Percentiles rank a stretch among this genome's conserved stretches.
These are phyloP conservation scores for Dillenia turbinata DNA, from an alignment of 164 flowering plant species.

Conservation along the genomic window DNA sequence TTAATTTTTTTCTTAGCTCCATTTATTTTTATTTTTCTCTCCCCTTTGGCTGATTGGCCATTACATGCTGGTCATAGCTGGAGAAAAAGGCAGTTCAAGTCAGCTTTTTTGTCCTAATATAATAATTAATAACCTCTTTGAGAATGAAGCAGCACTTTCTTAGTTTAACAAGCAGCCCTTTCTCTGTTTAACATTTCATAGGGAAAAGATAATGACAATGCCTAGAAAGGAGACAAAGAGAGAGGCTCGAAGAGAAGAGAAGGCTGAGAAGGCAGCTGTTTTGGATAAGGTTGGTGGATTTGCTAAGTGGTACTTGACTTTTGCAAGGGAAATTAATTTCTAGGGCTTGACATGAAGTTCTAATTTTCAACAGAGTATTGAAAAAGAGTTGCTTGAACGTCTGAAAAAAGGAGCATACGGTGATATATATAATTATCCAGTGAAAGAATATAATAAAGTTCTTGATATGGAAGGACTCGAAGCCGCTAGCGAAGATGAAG, in stretches of 20 bases:
- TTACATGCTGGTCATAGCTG: too few species aligned
- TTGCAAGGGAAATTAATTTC: too few species aligned
- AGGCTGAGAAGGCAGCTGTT: constrained; percentile 80
- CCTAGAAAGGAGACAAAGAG: constrained; percentile 75
- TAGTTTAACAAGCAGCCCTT: too few species aligned
- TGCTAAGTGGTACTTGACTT: neutral
- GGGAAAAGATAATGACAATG: constrained; percentile 84
- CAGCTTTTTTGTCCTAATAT: too few species aligned
- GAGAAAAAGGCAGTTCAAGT: too few species aligned
- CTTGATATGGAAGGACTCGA: constrained; percentile 40
- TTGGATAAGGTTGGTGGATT: constrained; percentile 57
- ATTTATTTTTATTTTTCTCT: too few species aligned
- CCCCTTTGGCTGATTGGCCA: too few species aligned
- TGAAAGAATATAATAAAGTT: constrained; percentile 32
- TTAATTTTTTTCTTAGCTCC: too few species aligned
- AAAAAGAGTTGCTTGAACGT: constrained; percentile 78
- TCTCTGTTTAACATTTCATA: constrained; percentile 10
- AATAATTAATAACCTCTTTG: too few species aligned
- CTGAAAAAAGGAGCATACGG: constrained; percentile 67
- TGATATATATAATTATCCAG: constrained; percentile 67
- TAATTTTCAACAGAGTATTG: constrained; percentile 58
- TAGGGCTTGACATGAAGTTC: too few species aligned
- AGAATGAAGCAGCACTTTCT: too few species aligned
- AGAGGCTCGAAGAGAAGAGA: constrained; percentile 78
- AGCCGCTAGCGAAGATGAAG: constrained; percentile 27